Conservation (phyloP, 148 eudicot genomes). For the Rhododendron vialii region DNA sequence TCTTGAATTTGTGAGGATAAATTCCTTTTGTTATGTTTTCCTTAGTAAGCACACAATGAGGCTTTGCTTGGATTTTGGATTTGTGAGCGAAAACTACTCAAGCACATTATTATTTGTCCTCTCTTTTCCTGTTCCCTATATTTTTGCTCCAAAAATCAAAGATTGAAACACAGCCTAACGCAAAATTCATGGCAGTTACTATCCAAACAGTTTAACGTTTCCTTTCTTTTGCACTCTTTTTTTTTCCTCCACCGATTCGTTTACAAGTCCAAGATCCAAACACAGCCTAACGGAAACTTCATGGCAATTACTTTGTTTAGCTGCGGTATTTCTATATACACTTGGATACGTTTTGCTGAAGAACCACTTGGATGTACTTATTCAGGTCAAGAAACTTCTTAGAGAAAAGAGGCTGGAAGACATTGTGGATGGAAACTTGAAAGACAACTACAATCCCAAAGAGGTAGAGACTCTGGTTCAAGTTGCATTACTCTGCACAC, state of each 20-base stretch:
- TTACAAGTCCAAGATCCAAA: neutral
- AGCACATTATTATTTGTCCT: neutral
- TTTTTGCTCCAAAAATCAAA: neutral
- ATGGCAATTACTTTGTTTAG: neutral
- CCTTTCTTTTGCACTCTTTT: neutral
- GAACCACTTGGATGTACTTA: neutral
- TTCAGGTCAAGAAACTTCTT: conserved; percentile 72
- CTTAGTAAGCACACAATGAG: neutral
- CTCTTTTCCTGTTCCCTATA: neutral
- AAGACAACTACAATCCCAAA: conserved; percentile 36
- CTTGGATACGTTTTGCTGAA: neutral
- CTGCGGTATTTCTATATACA: neutral
- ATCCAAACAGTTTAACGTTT: neutral
- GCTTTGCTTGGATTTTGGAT: neutral
- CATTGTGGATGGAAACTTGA: conserved; percentile 74
- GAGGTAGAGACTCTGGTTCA: conserved; percentile 79
- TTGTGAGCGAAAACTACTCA: neutral
- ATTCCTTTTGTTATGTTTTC: neutral
- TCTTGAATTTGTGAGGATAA: neutral
- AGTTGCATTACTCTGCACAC: conserved; percentile 90
- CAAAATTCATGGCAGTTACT: neutral
- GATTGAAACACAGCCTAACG: neutral
- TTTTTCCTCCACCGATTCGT: neutral
- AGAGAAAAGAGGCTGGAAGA: conserved; percentile 62
- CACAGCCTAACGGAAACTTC: neutral